Conservation (phyloP, 179 eudicot genomes). For the Spinacia oleracea region DNA sequence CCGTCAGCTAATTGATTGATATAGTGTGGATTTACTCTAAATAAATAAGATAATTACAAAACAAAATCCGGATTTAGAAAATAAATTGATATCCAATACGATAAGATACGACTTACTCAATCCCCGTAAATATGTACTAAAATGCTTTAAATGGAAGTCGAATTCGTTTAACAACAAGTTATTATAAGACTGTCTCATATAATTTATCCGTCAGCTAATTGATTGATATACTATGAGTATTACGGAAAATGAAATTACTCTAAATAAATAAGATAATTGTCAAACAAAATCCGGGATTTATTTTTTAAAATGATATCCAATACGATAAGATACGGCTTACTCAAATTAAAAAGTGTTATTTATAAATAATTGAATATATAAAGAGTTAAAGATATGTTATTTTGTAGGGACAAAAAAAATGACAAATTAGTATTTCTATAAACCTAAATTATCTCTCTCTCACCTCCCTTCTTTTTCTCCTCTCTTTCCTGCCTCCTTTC, state of each 20-base stretch:
- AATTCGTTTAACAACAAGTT: neutral
- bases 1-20: no score
- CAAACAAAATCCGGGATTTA: no score
- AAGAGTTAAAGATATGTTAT: neutral
- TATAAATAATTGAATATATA: neutral
- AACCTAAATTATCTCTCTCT: conserved; percentile 3
- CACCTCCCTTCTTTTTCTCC: neutral
- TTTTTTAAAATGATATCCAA: neutral
- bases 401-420: conserved; percentile 5
- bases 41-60: no score
- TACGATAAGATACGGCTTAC: neutral
- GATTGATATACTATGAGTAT: no score
- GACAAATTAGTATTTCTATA: neutral
- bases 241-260: no score
- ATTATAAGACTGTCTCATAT: neutral
- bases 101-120: no score
- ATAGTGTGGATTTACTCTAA: no score
- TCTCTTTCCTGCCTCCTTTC: neutral
- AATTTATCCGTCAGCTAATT: no score
- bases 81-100: no score
- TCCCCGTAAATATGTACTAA: no score
- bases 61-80: no score
- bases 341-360: neutral
- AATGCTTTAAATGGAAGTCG: no score
- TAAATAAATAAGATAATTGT: neutral